Base-by-base conservation (phyloP, 2,329 filamentous ascomycete species). In the Tolypocladium tundrense region DNA sequence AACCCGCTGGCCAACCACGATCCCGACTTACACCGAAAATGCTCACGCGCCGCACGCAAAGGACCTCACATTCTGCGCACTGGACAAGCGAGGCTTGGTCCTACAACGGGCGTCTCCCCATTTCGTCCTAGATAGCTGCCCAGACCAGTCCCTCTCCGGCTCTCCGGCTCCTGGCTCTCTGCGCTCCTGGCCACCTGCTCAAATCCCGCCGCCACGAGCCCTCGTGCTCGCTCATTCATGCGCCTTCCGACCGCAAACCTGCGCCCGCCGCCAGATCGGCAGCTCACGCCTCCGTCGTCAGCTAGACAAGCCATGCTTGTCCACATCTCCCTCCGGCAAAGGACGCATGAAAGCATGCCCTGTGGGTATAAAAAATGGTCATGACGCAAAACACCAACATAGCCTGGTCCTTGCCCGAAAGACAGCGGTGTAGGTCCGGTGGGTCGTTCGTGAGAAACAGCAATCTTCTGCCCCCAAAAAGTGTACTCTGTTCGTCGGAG, bases 11-110 rank as follows among this genome's bases (percentile, higher is more conserved):
- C 61, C 61, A 63, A 62, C 59, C 60, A 60, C 56, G 19, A 59
- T 19, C 54, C 61, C 56, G 37, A 59, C 57, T 52, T 57, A 56
- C 60, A 63, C 61, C 61, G 61, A 60, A 60, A 60, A 51, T 51
- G 48, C 48, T 51, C 48, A 51, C 48, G 48, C 31, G 48, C 16
- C 48, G 48, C 48, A 8, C 16, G 21, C 48, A 51, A 35, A 50
- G 21, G 19, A 35, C 48, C 48, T 51, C 48, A n/a, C 10, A 13
- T 35, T 13, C 33, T 35, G 48, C 48, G 48, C 48, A 13, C 31
- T 16, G 43, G 43, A 45, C 45, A 50, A n/a, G 27, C 45, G 33
- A n/a, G 27, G 27, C 45, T 4, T 5, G 27, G 48, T 51, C 48
- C 21, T 35, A 21, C 27, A 35, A 21, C 27, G 48, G 48, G 19